Evolutionary conservation across 208 protist species (phyloP).

Genomic region (Entamoeba dispar): DNA sequence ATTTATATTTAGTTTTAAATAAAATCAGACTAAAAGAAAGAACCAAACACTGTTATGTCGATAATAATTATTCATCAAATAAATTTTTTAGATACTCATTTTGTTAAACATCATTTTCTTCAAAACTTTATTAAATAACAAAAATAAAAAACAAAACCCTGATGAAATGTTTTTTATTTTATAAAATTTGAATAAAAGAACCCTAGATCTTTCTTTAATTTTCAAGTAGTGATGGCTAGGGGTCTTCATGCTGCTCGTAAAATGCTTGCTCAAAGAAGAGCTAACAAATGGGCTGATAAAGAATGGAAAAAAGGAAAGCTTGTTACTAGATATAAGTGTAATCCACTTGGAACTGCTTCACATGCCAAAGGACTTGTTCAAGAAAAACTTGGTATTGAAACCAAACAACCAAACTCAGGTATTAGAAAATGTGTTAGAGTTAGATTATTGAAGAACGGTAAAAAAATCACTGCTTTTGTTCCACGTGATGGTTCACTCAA

Average conservation of each 20-base stretch:
- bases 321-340: slow-evolving; percentile 70
- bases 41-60: too few relatives aligned
- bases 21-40: too few relatives aligned
- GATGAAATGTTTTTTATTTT: too few relatives aligned
- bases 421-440: slow-evolving; percentile 99
- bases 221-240: slow-evolving; percentile 60
- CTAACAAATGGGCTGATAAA: slow-evolving; percentile 84
- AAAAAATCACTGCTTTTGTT: slow-evolving; percentile 98
- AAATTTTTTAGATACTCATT: too few relatives aligned
- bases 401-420: slow-evolving; percentile 99
- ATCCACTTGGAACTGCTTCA: slow-evolving; percentile 85
- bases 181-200: neutral
- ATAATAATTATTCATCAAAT: too few relatives aligned
- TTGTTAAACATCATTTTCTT: too few relatives aligned
- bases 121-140: too few relatives aligned
- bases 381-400: slow-evolving; percentile 66
- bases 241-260: slow-evolving; percentile 87
- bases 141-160: too few relatives aligned
- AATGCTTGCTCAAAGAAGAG: slow-evolving; percentile 61
- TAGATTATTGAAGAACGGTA: slow-evolving; percentile 99
- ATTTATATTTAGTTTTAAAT: too few relatives aligned
- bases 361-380: slow-evolving; percentile 91
- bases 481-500: slow-evolving; percentile 93
- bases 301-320: slow-evolving; percentile 84
- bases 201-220: neutral